phyloP scores from a whole-genome alignment of 768 basidiomycete genomes.

The Mycena pura region DNA sequence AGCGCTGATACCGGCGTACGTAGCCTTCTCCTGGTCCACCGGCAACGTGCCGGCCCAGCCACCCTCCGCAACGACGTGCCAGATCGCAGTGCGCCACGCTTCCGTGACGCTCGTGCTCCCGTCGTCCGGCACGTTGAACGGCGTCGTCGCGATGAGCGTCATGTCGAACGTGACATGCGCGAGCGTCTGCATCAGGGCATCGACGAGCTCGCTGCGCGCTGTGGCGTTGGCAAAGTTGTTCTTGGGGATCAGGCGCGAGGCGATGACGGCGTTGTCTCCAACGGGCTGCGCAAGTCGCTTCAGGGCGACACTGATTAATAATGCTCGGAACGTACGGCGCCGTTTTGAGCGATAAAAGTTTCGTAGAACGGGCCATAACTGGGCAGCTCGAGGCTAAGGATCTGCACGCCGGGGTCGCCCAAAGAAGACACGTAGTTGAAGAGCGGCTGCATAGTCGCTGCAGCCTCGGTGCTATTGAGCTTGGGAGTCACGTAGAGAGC shows the following conservation, averaged over 20 bases:
- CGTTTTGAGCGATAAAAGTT: slow-evolving; percentile 28
- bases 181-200: slow-evolving; percentile 28
- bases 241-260: slow-evolving; percentile 36
- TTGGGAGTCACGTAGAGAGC: slow-evolving; percentile 40
- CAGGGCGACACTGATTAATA: too few species aligned
- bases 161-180: slow-evolving; percentile 24
- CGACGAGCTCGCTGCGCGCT: slow-evolving; percentile 25
- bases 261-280: slow-evolving; percentile 29
- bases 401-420: slow-evolving; percentile 22
- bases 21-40: slow-evolving; percentile 21
- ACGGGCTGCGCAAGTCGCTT: slow-evolving; percentile 25
- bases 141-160: slow-evolving; percentile 29
- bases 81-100: slow-evolving; percentile 38
- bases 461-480: slow-evolving; percentile 33
- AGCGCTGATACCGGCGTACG: slow-evolving; percentile 26
- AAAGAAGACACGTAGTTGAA: slow-evolving; percentile 26
- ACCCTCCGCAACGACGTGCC: slow-evolving; percentile 32
- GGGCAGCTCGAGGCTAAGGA: slow-evolving; percentile 28
- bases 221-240: slow-evolving; percentile 29
- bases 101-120: slow-evolving; percentile 32
- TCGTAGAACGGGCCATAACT: slow-evolving; percentile 35
- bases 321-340: slow-evolving; percentile 38
- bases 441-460: slow-evolving; percentile 35
- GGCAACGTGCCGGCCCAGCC: slow-evolving; percentile 36
- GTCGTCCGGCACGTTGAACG: slow-evolving; percentile 30